Evolutionary conservation across 2,329 filamentous ascomycete species (phyloP), one percentile per base, ranked within the genome.

Genomic region (Fusarium sublunatum): DNA sequence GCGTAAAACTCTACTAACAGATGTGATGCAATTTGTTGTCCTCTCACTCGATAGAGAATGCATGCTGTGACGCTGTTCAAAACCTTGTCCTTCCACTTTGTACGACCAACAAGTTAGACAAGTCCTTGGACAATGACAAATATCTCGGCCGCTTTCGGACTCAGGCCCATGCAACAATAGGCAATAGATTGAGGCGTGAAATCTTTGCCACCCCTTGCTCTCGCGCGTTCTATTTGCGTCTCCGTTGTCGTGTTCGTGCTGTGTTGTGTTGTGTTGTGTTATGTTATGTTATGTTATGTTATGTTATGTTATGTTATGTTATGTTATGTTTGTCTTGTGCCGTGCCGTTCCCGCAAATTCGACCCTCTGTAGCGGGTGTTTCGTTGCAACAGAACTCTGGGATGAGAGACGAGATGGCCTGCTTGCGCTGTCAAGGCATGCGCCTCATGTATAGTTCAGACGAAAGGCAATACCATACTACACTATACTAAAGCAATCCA

Each of bases 81-180:
- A 59, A 48, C 35, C 31, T 61, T 55, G 43, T 35, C 22, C 26
- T 11, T n/a, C 32, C 39, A 41, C 34, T 24, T 12, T 24, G 53
- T 34, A 35, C 35, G 22, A 60, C 47, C 42, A 59, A 39, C 34
- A 25, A 41, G 22, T 42, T 40, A 31, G 50, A 50, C 39, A 50
- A 32, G 32, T 43, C 32, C 34, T 42, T 38, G 24, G 28, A 11
- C 22, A 29, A 46, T 56, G 60, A 48, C 55, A 51, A 64, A 64
- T 61, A 5, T 19, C 40, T 45, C 13, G 41, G 31, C 25, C 22
- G 26, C 38, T 31, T 45, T 31, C 29, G 32, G 47, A 41, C 40
- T 39, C 34, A 36, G 51, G 38, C 22, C 36, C 26, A 32, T n/a
- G 41, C 28, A 19, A 44, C 28, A 50, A 34, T 40, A 41, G 36